phyloP scores from a whole-genome alignment of 257 asterid species.

The Solanum chmielewskii region DNA sequence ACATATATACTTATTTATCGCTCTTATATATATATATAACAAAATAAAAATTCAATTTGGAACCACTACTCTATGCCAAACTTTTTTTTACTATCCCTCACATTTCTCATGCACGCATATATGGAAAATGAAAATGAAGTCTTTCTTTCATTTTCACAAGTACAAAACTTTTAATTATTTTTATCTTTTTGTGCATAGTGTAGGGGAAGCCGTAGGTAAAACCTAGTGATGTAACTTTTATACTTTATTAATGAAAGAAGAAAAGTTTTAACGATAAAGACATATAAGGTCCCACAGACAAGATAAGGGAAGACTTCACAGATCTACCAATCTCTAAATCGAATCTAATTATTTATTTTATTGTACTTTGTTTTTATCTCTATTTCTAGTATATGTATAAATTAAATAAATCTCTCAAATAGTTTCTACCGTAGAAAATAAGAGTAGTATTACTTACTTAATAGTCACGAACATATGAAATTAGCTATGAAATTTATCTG shows the following conservation, averaged over 20 bases:
- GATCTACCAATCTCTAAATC: neutral
- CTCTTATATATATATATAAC: too few species aligned
- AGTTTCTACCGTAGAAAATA: neutral
- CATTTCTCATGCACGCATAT: neutral
- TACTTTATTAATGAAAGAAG: neutral
- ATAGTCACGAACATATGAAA: too few species aligned
- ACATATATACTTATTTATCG: too few species aligned
- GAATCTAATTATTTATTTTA: neutral
- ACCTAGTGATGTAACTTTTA: neutral
- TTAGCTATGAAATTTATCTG: neutral
- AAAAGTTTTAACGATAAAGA: neutral
- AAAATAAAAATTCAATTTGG: neutral
- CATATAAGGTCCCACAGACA: neutral
- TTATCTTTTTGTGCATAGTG: neutral
- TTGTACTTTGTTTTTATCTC: neutral
- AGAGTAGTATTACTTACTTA: neutral
- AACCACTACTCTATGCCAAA: neutral
- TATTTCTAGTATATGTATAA: neutral
- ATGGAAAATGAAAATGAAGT: neutral
- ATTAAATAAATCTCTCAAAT: neutral
- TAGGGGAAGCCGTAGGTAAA: neutral
- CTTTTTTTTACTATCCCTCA: neutral
- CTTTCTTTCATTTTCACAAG: neutral
- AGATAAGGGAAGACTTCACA: neutral
- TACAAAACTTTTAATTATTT: neutral